Base-by-base conservation (phyloP, 768 basidiomycete species). In the Lactarius pseudohatsudake region DNA sequence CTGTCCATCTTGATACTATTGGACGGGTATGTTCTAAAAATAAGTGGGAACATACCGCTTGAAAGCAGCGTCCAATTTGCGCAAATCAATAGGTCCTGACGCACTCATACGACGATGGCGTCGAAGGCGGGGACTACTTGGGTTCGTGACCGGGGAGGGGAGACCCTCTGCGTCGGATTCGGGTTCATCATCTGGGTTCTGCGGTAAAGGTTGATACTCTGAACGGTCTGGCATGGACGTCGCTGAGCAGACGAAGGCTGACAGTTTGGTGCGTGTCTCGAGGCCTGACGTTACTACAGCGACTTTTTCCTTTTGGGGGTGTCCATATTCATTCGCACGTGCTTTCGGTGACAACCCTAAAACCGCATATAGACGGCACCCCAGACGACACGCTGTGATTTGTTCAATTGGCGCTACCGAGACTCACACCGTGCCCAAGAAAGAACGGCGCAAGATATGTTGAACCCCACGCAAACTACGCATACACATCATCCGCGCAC, bases 41-140 rank as follows among this genome's bases (percentile, higher is more conserved):
- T 36, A 65, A 26, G 18, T 28, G 55, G n/a, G 6, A 36, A 53
- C 79, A 50, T 57, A 87, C 88, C 90, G 83, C 77, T 93, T 93
- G 80, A 94, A 94, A 7, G 92, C 92, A 73, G 81, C 85, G 74
- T 94, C 92, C 64, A 94, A 74, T 72, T 91, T 91, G 47, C 85
- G 83, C 65, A 94, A 78, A 81, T 94, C 92, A 72, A 94, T 90
- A 72, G 84, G 85, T 54, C 86, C 86, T 55, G 87, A 84, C 64
- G 82, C 77, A 38, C 72, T 74, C 32, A 76, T 67, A 47, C 78
- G 77, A 59, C 79, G 77, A 38, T 64, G 68, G 13, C 74, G 67
- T 41, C 72, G 50, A 10, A 22, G 32, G 22, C 61, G 67, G 50
- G 50, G 53, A 50, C 8, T 64, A 11, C 28, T 55, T 34, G 67